Base-by-base conservation (phyloP, 768 basidiomycete genomes). In the Pulveroboletus sp. region DNA sequence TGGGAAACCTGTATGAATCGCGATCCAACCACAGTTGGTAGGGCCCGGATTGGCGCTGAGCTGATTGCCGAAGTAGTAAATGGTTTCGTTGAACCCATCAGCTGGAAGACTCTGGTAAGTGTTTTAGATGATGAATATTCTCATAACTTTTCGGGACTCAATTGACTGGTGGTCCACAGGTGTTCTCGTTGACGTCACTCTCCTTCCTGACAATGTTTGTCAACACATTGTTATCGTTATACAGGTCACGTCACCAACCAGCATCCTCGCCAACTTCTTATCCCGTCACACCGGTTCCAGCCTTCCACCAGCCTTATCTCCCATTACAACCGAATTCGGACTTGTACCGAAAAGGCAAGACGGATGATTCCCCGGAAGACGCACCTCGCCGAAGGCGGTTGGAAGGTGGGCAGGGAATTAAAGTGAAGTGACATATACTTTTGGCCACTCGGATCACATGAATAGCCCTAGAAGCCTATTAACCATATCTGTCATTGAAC, bases 1-100 rank as follows among this genome's bases (percentile, higher is more conserved):
- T 98, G 95, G 95, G 89, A 95, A 63, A 80, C 81, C 6, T 97
- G 93, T 65, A 95, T 96, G 94, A 85, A 88, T 69, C 85, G 90
- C 51, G 94, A 97, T 74, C 92, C 94, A 47, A 83, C 85, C 17
- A 83, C 86, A 34, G 81, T 94, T 35, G 92, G 92, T 2, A 87
- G 92, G 50, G 90, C 93, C 51, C 84, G 81, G 60, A 86, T 99
- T 56, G 85, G 89, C 37, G 93, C 94, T 49, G 93, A 97, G 75
- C 82, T 96, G 49, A 85, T 98, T 68, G 95, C 92, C 45, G 94
- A 96, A 63, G 88, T 97, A 37, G 85, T 97, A 54, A 96, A 97
- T 65, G 85, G 91, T 1, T 99, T 99, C 63, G 89, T 98, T 13
- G 95, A 99, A 63, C 88, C 89, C 42, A 94, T 99, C 70, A 93